Evolutionary conservation across 1,284 basidiomycete species (phyloP).

Genomic region (Tausonia pullulans): DNA sequence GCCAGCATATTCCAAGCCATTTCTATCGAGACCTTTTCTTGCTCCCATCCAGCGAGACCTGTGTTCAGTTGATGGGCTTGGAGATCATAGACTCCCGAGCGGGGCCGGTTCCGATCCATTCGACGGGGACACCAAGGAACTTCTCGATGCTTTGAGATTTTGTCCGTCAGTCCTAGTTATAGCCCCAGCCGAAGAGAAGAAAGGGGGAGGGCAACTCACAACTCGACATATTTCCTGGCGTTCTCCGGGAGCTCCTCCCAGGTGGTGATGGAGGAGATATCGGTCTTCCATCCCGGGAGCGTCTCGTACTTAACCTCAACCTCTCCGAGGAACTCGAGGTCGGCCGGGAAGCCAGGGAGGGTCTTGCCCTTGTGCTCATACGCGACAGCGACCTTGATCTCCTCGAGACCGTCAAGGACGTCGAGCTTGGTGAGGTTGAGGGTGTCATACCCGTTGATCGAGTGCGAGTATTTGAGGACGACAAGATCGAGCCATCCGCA

Average conservation of each 20-base stretch:
- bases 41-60: too few species aligned
- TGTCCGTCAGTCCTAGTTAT: too few species aligned
- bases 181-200: too few species aligned
- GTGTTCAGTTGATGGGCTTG: background rate
- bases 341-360: slow-evolving; percentile 83
- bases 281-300: slow-evolving; percentile 80
- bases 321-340: slow-evolving; percentile 66
- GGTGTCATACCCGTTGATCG: slow-evolving; percentile 91
- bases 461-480: slow-evolving; percentile 80
- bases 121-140: slow-evolving; percentile 64
- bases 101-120: slow-evolving; percentile 87
- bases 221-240: slow-evolving; percentile 77
- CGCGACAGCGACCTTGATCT: slow-evolving; percentile 79
- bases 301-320: slow-evolving; percentile 81
- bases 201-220: slow-evolving; percentile 23
- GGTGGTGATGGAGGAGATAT: slow-evolving; percentile 54
- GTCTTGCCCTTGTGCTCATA: slow-evolving; percentile 71
- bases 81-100: slow-evolving; percentile 65
- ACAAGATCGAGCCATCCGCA: slow-evolving; percentile 98
- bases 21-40: too few species aligned
- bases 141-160: slow-evolving; percentile 49
- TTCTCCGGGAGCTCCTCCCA: slow-evolving; percentile 77
- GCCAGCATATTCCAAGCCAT: too few species aligned
- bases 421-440: slow-evolving; percentile 96
- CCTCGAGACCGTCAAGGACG: slow-evolving; percentile 69